Evolutionary conservation across 176 grass and related monocot species (phyloP), one percentile per base, ranked within the genome.

Genomic region (Triticum timopheevii): DNA sequence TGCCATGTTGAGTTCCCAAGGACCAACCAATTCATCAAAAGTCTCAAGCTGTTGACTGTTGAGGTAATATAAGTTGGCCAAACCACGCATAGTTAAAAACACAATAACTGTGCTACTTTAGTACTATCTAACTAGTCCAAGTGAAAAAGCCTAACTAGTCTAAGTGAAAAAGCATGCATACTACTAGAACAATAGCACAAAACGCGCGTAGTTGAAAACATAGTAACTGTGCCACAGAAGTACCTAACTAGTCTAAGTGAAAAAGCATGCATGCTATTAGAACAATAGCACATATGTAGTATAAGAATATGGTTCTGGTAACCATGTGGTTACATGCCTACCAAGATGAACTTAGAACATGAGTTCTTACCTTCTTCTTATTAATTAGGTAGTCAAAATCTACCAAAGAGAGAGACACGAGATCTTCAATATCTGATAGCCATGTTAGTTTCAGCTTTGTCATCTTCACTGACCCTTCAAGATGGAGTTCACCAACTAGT

Each of bases 401-500:
- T 79, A 98, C 87, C 84, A 98, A 81, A 47, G 88, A 87, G 61
- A 95, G 91, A 63, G 82, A 64, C 39, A 95, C 88, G 25, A 95
- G 81, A 74, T 94, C 93, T 52, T 98, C 93, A 20, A 73, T 92
- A 89, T 95, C 88, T 84, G 96, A 88, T 65, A 98, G 75, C 96
- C 96, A 98, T 10, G 96, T 92, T 38, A 98, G 86, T 87, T 98
- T 98, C 82, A 98, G 50, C 79, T 98, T 98, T 33, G 93, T 95
- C 66, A 27, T 91, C 82, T 98, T 98, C 39, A 98, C 93, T 72
- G 91, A 95, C 11, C 96, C 96, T 76, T 98, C 92, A 59, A 92
- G 90, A 74, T 98, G 88, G 59, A 98, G 88, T 81, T 92, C 88
- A 73, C 96, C 96, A 91, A 92, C 84, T 82, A 98, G 76, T 78